These are phyloP conservation scores for Mycena kentingensis DNA, from an alignment of 768 basidiomycete genomes.

Conservation along the genomic window DNA sequence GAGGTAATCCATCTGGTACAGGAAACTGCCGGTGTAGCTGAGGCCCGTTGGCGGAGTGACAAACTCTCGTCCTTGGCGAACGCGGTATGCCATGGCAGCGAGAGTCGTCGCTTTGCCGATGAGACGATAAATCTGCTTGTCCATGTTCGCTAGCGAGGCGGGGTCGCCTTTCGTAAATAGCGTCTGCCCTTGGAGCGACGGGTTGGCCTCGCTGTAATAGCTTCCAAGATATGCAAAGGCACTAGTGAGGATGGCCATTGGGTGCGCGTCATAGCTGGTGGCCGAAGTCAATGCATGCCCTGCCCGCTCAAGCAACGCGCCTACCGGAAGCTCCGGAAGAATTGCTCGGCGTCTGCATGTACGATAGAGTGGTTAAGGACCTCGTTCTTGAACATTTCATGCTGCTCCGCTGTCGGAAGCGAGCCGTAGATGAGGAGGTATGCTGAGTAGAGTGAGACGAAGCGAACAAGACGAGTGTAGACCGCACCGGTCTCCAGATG, in stretches of 20 bases:
- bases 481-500: conserved; percentile 68
- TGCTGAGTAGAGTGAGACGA: conserved; percentile 35
- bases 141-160: conserved; percentile 75
- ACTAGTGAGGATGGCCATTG: conserved; percentile 87
- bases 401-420: conserved; percentile 66
- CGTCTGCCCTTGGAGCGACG: conserved; percentile 82
- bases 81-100: conserved; percentile 85
- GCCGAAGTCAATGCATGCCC: neutral
- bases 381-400: conserved; percentile 67
- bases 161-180: conserved; percentile 71
- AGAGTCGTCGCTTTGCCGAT: conserved; percentile 89
- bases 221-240: conserved; percentile 88
- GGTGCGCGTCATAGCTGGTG: conserved; percentile 90
- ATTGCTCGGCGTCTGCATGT: conserved; percentile 68
- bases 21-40: conserved; percentile 83
- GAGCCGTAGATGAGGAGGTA: conserved; percentile 90
- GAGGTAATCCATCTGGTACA: conserved; percentile 89
- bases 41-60: conserved; percentile 81
- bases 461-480: neutral
- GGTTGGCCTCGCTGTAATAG: conserved; percentile 87
- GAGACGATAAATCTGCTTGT: conserved; percentile 87
- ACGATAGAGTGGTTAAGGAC: conserved; percentile 74
- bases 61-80: conserved; percentile 88
- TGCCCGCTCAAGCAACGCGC: conserved; percentile 9
- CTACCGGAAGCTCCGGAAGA: conserved; percentile 69